These are phyloP conservation scores for Fusarium mexicanum DNA, from an alignment of 2,329 filamentous ascomycete genomes.

Conservation along the genomic window DNA sequence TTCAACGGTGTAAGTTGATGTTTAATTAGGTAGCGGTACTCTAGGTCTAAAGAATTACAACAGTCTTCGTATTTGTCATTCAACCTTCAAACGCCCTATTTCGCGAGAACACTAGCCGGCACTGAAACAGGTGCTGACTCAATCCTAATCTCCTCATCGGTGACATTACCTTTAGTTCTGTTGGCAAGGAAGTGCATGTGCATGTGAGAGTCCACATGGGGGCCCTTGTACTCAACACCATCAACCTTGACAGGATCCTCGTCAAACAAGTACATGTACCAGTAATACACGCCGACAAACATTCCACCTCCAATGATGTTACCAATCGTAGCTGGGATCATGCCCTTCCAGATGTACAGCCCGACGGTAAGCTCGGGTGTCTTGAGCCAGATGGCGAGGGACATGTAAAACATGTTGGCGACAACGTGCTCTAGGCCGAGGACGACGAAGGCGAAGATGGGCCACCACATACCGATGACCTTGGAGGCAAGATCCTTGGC, in stretches of 20 bases:
- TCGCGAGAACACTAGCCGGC: background rate
- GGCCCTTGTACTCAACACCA: constrained; percentile 13
- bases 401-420: constrained; percentile 66
- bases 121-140: constrained; percentile 12
- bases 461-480: constrained; percentile 65
- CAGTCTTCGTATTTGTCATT: background rate
- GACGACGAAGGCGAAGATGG: constrained; percentile 63
- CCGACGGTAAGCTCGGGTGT: constrained; percentile 56
- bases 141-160: constrained; percentile 34
- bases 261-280: constrained; percentile 37
- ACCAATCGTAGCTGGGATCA: constrained; percentile 62
- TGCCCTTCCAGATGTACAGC: constrained; percentile 67
- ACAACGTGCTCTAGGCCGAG: constrained; percentile 66
- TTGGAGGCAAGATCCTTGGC: constrained; percentile 63
- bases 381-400: constrained; percentile 60
- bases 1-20: fast-evolving
- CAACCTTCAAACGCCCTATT: background rate
- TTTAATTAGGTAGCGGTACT: background rate
- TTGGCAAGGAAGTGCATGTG: constrained; percentile 10
- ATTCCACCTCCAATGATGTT: constrained; percentile 64
- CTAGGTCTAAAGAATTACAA: background rate
- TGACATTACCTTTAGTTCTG: background rate
- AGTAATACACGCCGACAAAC: constrained; percentile 57
- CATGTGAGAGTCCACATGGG: constrained; percentile 4
- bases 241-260: constrained; percentile 27